These are phyloP conservation scores for Globisporangium paddicum DNA, from an alignment of 352 stramenopile species.

Conservation along the genomic window DNA sequence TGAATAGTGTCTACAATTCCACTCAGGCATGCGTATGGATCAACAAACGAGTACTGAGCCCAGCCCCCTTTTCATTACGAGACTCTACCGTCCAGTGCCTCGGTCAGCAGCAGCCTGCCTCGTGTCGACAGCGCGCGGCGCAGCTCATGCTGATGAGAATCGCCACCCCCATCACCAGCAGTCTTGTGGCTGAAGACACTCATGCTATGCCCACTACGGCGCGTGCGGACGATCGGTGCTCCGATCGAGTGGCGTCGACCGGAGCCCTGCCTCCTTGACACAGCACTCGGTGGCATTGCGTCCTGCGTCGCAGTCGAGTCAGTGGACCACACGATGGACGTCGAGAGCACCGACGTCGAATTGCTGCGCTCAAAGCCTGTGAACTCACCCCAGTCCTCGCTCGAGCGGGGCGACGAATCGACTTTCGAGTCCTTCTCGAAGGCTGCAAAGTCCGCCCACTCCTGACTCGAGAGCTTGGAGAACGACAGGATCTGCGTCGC, in stretches of 20 bases:
- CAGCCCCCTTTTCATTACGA: background rate
- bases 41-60: too few species aligned
- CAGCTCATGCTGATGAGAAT: slow-evolving; percentile 1
- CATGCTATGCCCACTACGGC: background rate
- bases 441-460: slow-evolving; percentile 29
- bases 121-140: slow-evolving; percentile 19
- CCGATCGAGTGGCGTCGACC: slow-evolving; percentile 8
- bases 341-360: slow-evolving; percentile 10
- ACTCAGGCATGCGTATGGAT: too few species aligned
- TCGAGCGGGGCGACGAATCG: slow-evolving; percentile 11
- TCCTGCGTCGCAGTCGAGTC: background rate
- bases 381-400: slow-evolving; percentile 15
- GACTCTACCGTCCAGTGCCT: slow-evolving; percentile 12
- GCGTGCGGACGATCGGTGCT: background rate
- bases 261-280: slow-evolving; percentile 5
- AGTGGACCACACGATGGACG: slow-evolving; percentile 9
- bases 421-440: slow-evolving; percentile 15
- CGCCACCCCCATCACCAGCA: background rate
- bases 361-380: slow-evolving; percentile 12
- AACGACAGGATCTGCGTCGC: slow-evolving; percentile 14
- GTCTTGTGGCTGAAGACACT: background rate
- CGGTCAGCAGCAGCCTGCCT: slow-evolving; percentile 17
- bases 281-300: background rate
- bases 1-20: too few species aligned
- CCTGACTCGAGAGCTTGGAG: slow-evolving; percentile 13